Percentiles rank a stretch among this genome's conserved stretches.
phyloP scores from a whole-genome alignment of 2,329 filamentous ascomycete genomes.

The Aspergillus pseudonomiae region DNA sequence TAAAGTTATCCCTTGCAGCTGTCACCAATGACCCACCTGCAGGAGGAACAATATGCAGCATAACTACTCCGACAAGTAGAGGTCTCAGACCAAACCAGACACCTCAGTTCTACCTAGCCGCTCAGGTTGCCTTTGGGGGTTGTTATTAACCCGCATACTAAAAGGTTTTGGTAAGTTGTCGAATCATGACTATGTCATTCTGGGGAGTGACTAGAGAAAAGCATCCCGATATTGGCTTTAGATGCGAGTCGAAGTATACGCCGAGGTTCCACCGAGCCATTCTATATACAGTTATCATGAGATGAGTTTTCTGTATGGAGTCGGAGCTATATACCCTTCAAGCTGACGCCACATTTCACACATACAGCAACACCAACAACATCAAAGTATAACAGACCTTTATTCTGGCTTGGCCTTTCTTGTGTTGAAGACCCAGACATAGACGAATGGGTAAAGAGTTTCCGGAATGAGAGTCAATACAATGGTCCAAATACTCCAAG shows the following conservation, averaged over 20 bases:
- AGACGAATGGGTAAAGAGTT: conserved; percentile 22
- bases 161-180: too few species aligned
- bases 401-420: not conserved
- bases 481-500: conserved; percentile 23
- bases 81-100: not conserved
- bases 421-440: not conserved
- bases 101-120: too few species aligned
- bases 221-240: too few species aligned
- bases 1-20: not conserved
- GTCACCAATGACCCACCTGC: not conserved
- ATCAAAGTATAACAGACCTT: not conserved
- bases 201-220: too few species aligned
- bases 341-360: not conserved
- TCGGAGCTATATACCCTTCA: not conserved
- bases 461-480: conserved; percentile 23
- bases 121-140: too few species aligned
- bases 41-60: not conserved
- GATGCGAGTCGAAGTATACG: too few species aligned
- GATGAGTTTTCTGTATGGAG: too few species aligned
- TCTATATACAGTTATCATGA: too few species aligned
- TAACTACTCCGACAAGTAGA: not conserved
- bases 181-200: too few species aligned
- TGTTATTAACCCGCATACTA: too few species aligned
- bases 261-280: too few species aligned
- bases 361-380: not conserved